These are phyloP conservation scores for Dryadomyces quercus-mongolicae DNA, from an alignment of 2,329 filamentous ascomycete species.

Conservation along the genomic window DNA sequence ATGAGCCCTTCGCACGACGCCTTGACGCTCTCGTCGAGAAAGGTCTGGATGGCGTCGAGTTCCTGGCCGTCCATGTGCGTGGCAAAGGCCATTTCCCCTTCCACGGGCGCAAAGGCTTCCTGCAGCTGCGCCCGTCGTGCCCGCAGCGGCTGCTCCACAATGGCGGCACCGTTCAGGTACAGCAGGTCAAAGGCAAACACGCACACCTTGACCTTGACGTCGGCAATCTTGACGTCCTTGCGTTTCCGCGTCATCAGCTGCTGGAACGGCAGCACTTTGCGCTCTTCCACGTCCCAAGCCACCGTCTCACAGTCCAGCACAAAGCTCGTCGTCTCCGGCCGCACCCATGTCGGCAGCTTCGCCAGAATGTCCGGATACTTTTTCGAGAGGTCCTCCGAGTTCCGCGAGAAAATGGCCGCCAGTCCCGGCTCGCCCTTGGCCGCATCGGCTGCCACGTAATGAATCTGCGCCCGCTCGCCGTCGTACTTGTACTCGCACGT, in stretches of 20 bases:
- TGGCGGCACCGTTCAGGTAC: slow-evolving; percentile 80
- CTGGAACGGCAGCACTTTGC: slow-evolving; percentile 94
- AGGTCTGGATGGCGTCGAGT: slow-evolving; percentile 81
- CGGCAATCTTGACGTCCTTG: slow-evolving; percentile 91
- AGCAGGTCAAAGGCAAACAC: slow-evolving; percentile 94
- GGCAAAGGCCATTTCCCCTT: slow-evolving; percentile 87
- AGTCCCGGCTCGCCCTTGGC: slow-evolving; percentile 53
- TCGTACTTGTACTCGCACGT: slow-evolving; percentile 99
- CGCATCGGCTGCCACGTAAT: slow-evolving; percentile 81
- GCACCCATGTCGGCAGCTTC: slow-evolving; percentile 83
- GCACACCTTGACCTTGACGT: slow-evolving; percentile 93
- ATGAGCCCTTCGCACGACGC: slow-evolving; percentile 94
- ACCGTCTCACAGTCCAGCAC: slow-evolving; percentile 98
- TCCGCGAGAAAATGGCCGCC: slow-evolving; percentile 89
- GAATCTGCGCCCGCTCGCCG: slow-evolving; percentile 94
- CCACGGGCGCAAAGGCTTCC: slow-evolving; percentile 59
- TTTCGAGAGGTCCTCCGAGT: slow-evolving; percentile 92
- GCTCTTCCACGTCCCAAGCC: slow-evolving; percentile 87
- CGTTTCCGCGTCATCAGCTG: slow-evolving; percentile 96
- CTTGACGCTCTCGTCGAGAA: slow-evolving; percentile 91
- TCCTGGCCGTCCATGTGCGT: slow-evolving; percentile 78
- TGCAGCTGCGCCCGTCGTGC: slow-evolving; percentile 70
- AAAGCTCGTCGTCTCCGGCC: slow-evolving; percentile 81
- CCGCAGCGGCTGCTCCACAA: slow-evolving; percentile 77
- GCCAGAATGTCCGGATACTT: slow-evolving; percentile 94